These are phyloP conservation scores for Fusarium musae DNA, from an alignment of 2,329 filamentous ascomycete species.

Conservation along the genomic window DNA sequence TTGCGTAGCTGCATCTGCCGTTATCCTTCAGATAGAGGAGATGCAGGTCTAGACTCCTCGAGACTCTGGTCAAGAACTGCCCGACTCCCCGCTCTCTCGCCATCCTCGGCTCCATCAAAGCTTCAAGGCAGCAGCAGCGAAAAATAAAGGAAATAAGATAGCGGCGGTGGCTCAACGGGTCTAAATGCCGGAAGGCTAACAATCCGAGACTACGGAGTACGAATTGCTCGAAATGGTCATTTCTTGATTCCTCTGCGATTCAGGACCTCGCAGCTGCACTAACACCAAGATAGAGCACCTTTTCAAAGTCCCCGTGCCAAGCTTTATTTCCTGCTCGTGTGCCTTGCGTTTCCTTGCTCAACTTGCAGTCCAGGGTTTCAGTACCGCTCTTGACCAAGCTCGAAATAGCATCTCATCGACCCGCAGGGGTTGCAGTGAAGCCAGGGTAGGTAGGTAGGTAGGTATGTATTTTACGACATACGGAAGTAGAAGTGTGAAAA, in stretches of 20 bases:
- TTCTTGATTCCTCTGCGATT: neutral
- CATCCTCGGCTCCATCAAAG: conserved; percentile 2
- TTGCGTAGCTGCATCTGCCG: conserved; percentile 8
- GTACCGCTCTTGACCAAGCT: conserved; percentile 1
- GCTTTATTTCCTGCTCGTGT: conserved; percentile 9
- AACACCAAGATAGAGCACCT: neutral
- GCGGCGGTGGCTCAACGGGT: conserved; percentile 25
- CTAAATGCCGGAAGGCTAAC: conserved; percentile 9
- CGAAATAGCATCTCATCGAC: conserved; percentile 19
- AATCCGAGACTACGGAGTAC: conserved; percentile 2
- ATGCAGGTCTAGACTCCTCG: conserved; percentile 14
- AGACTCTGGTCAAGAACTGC: neutral
- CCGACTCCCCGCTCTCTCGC: neutral
- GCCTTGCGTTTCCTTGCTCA: conserved; percentile 17
- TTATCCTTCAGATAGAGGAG: conserved; percentile 27
- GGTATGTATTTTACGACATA: neutral
- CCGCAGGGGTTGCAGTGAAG: conserved; percentile 2
- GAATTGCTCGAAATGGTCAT: neutral
- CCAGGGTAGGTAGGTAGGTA: neutral
- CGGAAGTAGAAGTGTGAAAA: neutral
- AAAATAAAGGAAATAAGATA: neutral
- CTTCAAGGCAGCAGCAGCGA: neutral
- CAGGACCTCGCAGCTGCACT: neutral
- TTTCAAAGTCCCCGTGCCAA: conserved; percentile 26
- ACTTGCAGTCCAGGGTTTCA: neutral